A percentile compares a stretch with the other conserved stretches of the same genome.
Evolutionary conservation across 768 basidiomycete genomes (phyloP).

Genomic region (Pisolithus orientalis): DNA sequence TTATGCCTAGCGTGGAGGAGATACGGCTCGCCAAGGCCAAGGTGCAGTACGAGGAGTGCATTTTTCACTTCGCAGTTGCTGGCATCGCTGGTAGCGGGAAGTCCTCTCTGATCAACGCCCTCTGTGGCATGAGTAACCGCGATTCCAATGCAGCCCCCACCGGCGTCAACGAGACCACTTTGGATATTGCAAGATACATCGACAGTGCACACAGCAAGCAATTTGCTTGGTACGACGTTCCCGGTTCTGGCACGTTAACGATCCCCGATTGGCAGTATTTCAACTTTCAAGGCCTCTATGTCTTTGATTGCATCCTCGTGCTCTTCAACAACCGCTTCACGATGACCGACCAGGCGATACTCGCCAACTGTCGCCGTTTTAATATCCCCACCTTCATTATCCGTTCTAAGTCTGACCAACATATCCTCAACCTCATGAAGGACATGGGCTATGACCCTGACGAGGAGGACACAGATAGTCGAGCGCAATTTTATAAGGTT

Average conservation of each 20-base stretch:
- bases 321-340: slow-evolving; percentile 30
- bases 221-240: slow-evolving; percentile 31
- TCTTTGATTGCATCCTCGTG: slow-evolving; percentile 31
- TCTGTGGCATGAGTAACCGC: slow-evolving; percentile 23
- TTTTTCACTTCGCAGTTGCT: slow-evolving; percentile 28
- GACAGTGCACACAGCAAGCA: slow-evolving; percentile 14
- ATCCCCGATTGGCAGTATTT: slow-evolving; percentile 32
- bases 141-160: slow-evolving; percentile 20
- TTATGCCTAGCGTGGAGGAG: slow-evolving; percentile 17
- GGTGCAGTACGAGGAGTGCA: slow-evolving; percentile 17
- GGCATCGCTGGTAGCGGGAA: slow-evolving; percentile 29
- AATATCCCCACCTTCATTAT: slow-evolving; percentile 30
- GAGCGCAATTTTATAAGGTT: background rate
- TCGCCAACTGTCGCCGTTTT: slow-evolving; percentile 24
- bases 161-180: slow-evolving; percentile 27
- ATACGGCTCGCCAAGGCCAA: slow-evolving; percentile 9
- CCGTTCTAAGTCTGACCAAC: slow-evolving; percentile 6
- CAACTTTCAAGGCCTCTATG: slow-evolving; percentile 30
- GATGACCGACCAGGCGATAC: slow-evolving; percentile 28
- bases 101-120: slow-evolving; percentile 17
- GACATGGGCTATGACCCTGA: slow-evolving; percentile 19
- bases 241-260: slow-evolving; percentile 29
- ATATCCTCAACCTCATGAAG: slow-evolving; percentile 20
- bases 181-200: slow-evolving; percentile 17
- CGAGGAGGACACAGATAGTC: background rate